phyloP scores from a whole-genome alignment of 2,329 filamentous ascomycete species.

The Botrytis elliptica region DNA sequence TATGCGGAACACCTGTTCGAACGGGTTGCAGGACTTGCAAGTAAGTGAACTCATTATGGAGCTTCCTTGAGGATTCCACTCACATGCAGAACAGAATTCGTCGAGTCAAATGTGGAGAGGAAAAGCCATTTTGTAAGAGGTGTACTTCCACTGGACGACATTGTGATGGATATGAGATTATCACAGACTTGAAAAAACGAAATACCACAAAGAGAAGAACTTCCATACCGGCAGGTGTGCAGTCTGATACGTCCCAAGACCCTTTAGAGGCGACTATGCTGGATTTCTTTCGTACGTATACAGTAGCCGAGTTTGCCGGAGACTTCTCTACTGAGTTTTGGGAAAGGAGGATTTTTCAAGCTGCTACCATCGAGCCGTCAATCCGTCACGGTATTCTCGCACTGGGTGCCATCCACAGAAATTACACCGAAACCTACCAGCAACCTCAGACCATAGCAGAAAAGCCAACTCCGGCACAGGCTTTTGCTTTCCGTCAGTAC shows the following conservation, averaged over 20 bases:
- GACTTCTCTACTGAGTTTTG: slow-evolving; percentile 35
- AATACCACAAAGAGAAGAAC: background rate
- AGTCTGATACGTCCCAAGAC: slow-evolving; percentile 22
- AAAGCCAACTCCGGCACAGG: slow-evolving; percentile 23
- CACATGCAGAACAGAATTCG: slow-evolving; percentile 30
- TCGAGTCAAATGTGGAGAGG: slow-evolving; percentile 38
- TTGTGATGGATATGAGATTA: slow-evolving; percentile 36
- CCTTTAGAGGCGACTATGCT: slow-evolving; percentile 30
- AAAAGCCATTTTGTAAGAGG: slow-evolving; percentile 36
- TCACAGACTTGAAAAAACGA: background rate
- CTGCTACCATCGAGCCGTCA: slow-evolving; percentile 30
- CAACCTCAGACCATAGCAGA: slow-evolving; percentile 40
- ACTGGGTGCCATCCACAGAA: slow-evolving; percentile 36
- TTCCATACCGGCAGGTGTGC: background rate
- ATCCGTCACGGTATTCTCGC: slow-evolving; percentile 36
- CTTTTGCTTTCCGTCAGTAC: slow-evolving; percentile 58
- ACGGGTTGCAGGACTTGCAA: slow-evolving; percentile 38
- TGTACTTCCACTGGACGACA: slow-evolving; percentile 36
- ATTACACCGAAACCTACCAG: slow-evolving; percentile 44
- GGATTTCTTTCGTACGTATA: slow-evolving; percentile 33
- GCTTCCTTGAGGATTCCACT: background rate
- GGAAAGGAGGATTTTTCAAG: slow-evolving; percentile 32
- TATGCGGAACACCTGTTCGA: slow-evolving; percentile 36
- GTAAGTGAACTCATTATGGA: slow-evolving; percentile 24
- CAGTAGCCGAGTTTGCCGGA: slow-evolving; percentile 31